These are phyloP conservation scores for Neovahlkampfia damariscottae DNA, from an alignment of 78 protist genomes.

Conservation along the genomic window DNA sequence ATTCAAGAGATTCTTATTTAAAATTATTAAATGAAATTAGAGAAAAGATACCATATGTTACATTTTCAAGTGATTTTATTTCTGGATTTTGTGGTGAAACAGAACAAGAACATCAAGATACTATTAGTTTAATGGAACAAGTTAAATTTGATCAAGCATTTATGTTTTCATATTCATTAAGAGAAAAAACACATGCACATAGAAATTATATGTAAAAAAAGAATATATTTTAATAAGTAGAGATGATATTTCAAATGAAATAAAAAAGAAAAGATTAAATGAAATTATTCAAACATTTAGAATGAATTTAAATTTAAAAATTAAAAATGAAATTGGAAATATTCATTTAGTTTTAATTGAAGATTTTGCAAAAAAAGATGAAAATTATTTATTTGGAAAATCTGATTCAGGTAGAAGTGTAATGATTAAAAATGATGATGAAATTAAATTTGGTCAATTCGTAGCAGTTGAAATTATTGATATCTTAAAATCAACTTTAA, in stretches of 20 bases:
- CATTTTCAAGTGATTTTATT: slow-evolving; percentile 65
- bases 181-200: slow-evolving; percentile 43
- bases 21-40: slow-evolving; percentile 33
- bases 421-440: neutral
- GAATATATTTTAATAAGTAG: neutral
- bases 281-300: slow-evolving; percentile 26
- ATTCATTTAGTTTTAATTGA: slow-evolving; percentile 16
- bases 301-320: neutral
- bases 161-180: slow-evolving; percentile 54
- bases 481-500: neutral
- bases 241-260: slow-evolving; percentile 46
- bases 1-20: slow-evolving; percentile 63
- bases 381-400: neutral
- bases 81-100: slow-evolving; percentile 87
- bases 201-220: neutral
- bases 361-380: neutral
- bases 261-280: slow-evolving; percentile 19
- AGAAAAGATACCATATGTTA: neutral
- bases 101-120: slow-evolving; percentile 63
- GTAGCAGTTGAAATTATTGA: neutral
- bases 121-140: slow-evolving; percentile 33
- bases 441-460: neutral
- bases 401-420: neutral
- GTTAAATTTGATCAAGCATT: slow-evolving; percentile 59
- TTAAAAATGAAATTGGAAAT: neutral